Base-by-base conservation (phyloP, 2,329 filamentous ascomycete genomes). In the Biscogniauxia marginata region DNA sequence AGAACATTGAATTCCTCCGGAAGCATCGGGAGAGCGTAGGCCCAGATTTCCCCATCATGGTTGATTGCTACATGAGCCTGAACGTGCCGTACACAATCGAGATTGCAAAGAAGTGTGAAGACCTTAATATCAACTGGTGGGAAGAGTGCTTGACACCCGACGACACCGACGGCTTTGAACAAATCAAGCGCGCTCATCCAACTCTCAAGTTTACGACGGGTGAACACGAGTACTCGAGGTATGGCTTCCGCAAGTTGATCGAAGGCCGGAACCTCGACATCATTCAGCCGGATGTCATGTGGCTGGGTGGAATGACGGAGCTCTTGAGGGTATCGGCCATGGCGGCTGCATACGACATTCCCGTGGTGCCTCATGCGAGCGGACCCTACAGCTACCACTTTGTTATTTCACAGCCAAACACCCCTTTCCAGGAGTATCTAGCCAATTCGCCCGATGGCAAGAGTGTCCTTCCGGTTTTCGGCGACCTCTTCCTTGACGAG, bases 341-440 rank as follows among this genome's bases (percentile, higher is more conserved):
- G 84, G 93, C 93, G 3, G 85, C 92, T 4, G 93, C 93, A 20
- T 97, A 97, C 74, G 93, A 97, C 69, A 89, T 97, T 58, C 93
- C 93, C 11, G 92, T 97, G 16, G 91, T 97, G 13, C 93, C 93
- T n/a, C 93, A 97, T 71, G 93, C 93, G 46, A 95, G 89, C 59
- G 93, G 93, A 1, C 90, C 93, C 3, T 97, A 97, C 78, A 95
- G 90, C 68, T 97, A 97, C 76, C 93, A 97, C 75, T 97, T 96
- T 70, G 93, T 96, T 63, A 88, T 96, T 59, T 96, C 91, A 46
- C 93, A 97, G 75, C 85, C 90, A 61, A 96, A 96, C 77, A 90
- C 89, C 13, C 93, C 93, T 4, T 97, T 97, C 82, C 93, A 97
- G 74, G 93, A 97, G 75, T 97, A 97, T 70, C 83, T 97, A 21